Conservation (phyloP, 1,284 basidiomycete species). For the Fomes fomentarius region DNA sequence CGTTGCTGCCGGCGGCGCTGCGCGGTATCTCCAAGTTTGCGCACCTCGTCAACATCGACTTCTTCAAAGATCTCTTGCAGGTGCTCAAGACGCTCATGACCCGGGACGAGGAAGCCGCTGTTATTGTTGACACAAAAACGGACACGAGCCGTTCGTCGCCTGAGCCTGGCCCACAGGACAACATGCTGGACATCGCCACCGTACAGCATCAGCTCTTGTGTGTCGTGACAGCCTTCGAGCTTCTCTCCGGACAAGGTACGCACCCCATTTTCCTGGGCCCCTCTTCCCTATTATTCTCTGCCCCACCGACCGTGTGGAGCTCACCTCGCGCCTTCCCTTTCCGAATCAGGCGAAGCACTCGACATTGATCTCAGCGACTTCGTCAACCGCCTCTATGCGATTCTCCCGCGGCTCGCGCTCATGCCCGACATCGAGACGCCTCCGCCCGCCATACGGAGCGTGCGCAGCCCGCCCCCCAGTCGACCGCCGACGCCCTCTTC, state of each 20-base stretch:
- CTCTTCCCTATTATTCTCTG: not conserved
- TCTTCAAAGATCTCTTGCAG: slow-evolving; percentile 93
- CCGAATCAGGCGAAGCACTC: slow-evolving; percentile 80
- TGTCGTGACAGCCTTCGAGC: slow-evolving; percentile 95
- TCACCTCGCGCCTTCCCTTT: slow-evolving; percentile 2
- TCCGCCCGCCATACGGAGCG: slow-evolving; percentile 27
- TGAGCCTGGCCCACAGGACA: slow-evolving; percentile 41
- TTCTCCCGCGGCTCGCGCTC: slow-evolving; percentile 65
- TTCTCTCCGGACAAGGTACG: slow-evolving; percentile 92
- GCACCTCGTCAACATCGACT: slow-evolving; percentile 98
- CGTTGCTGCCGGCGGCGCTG: slow-evolving; percentile 86
- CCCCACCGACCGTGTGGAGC: slow-evolving; percentile 5
- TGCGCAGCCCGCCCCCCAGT: slow-evolving; percentile 36
- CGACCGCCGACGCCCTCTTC: slow-evolving; percentile 81
- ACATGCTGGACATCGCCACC: slow-evolving; percentile 30
- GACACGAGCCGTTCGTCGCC: slow-evolving; percentile 9
- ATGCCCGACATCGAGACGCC: slow-evolving; percentile 51
- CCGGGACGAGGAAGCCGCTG: slow-evolving; percentile 39
- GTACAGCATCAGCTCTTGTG: slow-evolving; percentile 79
- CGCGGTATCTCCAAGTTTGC: slow-evolving; percentile 93
- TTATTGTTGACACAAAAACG: slow-evolving; percentile 34
- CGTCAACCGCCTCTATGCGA: slow-evolving; percentile 74
- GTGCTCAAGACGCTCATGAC: slow-evolving; percentile 83
- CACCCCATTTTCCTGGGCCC: slow-evolving; percentile 1
- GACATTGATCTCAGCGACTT: slow-evolving; percentile 96